A percentile compares a stretch with the other conserved stretches of the same genome.
phyloP scores from a whole-genome alignment of 73 alveolate genomes.

The Urostyla sp. region DNA sequence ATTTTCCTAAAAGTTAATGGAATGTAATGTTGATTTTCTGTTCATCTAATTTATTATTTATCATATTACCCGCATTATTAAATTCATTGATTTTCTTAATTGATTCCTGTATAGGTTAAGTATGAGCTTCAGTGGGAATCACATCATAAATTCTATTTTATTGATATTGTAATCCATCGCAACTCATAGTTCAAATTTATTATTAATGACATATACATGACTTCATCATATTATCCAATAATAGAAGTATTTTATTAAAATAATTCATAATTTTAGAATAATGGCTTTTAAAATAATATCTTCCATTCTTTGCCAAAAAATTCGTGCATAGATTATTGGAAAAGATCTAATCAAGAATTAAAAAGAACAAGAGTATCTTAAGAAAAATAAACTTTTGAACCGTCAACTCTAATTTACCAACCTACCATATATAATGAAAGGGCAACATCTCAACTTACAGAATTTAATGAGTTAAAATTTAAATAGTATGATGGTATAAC shows the following conservation, averaged over 20 bases:
- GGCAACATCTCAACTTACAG: not conserved
- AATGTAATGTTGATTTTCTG: too few species aligned
- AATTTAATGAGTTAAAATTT: too few species aligned
- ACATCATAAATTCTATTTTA: too few species aligned
- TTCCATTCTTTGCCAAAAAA: not conserved
- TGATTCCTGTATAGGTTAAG: too few species aligned
- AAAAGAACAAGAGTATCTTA: not conserved
- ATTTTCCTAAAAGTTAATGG: not conserved
- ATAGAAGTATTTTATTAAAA: not conserved
- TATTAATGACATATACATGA: conserved; percentile 3
- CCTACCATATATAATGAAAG: too few species aligned
- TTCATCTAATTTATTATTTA: too few species aligned
- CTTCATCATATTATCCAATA: conserved; percentile 20
- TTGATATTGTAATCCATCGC: too few species aligned
- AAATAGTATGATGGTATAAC: not conserved
- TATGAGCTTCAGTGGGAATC: too few species aligned
- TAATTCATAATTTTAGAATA: conserved; percentile 14
- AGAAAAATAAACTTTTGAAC: too few species aligned
- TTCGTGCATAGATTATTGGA: not conserved
- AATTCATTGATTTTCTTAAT: too few species aligned
- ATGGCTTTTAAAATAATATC: conserved; percentile 4
- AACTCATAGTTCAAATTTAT: conserved; percentile 39
- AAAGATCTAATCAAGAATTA: not conserved
- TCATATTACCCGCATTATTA: too few species aligned
- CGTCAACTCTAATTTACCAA: too few species aligned